Evolutionary conservation across 169 alveolate genomes (phyloP).

Genomic region (Plasmodium gonderi): DNA sequence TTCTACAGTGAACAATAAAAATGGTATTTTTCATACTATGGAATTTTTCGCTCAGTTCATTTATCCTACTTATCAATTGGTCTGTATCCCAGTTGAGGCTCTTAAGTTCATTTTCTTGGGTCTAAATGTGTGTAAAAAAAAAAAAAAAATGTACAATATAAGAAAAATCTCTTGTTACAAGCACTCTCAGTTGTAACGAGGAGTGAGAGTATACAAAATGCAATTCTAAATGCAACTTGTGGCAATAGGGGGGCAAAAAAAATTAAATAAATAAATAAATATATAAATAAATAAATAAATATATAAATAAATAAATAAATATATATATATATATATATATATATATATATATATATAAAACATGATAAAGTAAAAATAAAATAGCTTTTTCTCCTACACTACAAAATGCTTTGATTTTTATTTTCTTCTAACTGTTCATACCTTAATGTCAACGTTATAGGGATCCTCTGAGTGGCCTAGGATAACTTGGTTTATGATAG

Average conservation of each 20-base stretch:
- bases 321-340: too few relatives aligned
- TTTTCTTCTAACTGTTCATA: background rate
- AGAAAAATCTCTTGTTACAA: too few relatives aligned
- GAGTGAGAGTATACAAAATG: too few relatives aligned
- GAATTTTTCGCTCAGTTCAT: slow-evolving; percentile 5
- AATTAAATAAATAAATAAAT: too few relatives aligned
- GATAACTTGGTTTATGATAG: background rate
- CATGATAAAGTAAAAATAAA: too few relatives aligned
- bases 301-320: too few relatives aligned
- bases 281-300: too few relatives aligned
- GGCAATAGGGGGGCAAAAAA: too few relatives aligned
- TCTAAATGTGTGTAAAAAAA: background rate
- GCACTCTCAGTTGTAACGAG: too few relatives aligned
- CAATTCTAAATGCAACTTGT: too few relatives aligned
- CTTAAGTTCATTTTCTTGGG: background rate
- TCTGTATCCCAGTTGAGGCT: slow-evolving; percentile 48
- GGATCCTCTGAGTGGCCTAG: slow-evolving; percentile 1
- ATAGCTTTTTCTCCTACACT: background rate
- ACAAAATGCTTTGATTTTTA: background rate
- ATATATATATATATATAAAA: too few relatives aligned
- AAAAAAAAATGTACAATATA: too few relatives aligned
- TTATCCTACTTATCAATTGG: background rate
- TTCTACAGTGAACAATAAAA: slow-evolving; percentile 45
- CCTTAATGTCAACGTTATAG: background rate
- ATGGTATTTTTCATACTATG: slow-evolving; percentile 37